Evolutionary conservation across 257 asterid species (phyloP).

Genomic region (Solanum paucissectum): DNA sequence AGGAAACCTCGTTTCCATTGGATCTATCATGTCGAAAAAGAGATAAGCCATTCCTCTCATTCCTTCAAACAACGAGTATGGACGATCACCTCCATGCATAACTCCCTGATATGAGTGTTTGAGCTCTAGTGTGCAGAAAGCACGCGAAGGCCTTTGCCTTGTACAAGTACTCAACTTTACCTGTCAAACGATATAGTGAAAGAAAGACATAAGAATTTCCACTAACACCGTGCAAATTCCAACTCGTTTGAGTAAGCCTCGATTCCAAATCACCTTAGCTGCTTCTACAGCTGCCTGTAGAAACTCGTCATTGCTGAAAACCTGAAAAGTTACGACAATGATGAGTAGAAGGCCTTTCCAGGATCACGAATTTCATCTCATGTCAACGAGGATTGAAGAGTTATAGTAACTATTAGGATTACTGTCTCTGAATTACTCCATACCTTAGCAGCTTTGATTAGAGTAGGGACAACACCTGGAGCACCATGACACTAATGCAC

Average conservation of each 20-base stretch:
- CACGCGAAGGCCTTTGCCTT: constrained; percentile 69
- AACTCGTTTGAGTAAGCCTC: constrained; percentile 76
- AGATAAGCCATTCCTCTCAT: constrained; percentile 61
- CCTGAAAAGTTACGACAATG: constrained; percentile 17
- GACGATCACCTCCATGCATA: constrained; percentile 81
- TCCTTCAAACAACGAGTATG: constrained; percentile 71
- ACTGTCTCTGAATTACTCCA: neutral
- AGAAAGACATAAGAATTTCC: constrained; percentile 74
- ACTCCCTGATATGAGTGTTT: constrained; percentile 42
- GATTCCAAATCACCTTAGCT: constrained; percentile 67
- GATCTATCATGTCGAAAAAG: constrained; percentile 57
- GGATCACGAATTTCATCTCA: neutral
- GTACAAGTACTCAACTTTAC: constrained; percentile 50
- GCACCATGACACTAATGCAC: constrained; percentile 97
- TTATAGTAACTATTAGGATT: neutral
- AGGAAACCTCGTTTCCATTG: constrained; percentile 57
- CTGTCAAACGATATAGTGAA: constrained; percentile 59
- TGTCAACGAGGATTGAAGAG: neutral
- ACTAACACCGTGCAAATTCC: constrained; percentile 82
- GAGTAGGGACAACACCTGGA: constrained; percentile 70
- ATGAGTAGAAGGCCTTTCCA: neutral
- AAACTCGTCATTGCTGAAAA: constrained; percentile 57
- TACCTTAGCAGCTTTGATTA: constrained; percentile 72
- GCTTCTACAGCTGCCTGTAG: constrained; percentile 58
- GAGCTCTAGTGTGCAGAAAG: constrained; percentile 56